Conservation (phyloP, 805 yeast species). For the Saccharomyces paradoxus region DNA sequence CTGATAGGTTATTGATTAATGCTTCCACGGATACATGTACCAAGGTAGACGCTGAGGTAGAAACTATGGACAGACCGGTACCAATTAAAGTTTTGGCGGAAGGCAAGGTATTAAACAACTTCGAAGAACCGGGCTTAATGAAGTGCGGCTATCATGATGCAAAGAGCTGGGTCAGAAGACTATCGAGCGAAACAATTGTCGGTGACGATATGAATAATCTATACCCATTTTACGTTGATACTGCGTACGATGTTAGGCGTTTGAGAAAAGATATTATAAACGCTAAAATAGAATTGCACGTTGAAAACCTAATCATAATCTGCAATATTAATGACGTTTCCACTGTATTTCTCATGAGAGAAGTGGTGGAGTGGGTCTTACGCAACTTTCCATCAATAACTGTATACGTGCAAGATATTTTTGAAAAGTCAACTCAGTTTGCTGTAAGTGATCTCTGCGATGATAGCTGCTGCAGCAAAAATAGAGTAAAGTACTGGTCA, state of each 20-base stretch:
- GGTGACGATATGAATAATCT: slow-evolving; percentile 6
- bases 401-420: slow-evolving; percentile 67
- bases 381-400: slow-evolving; percentile 29
- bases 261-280: slow-evolving; percentile 46
- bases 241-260: not conserved
- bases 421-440: slow-evolving; percentile 55
- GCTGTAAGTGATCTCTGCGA: slow-evolving; percentile 43
- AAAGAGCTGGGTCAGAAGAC: slow-evolving; percentile 16
- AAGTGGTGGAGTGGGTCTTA: slow-evolving; percentile 67
- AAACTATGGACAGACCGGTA: not conserved
- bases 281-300: slow-evolving; percentile 61
- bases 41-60: not conserved
- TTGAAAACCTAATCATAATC: slow-evolving; percentile 64
- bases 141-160: slow-evolving; percentile 6
- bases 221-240: not conserved
- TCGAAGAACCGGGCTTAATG: not conserved
- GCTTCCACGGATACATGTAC: not conserved
- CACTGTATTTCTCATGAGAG: slow-evolving; percentile 61
- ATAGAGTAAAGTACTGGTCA: slow-evolving; percentile 54
- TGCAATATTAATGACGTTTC: slow-evolving; percentile 71
- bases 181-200: slow-evolving; percentile 10
- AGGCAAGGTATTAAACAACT: not conserved
- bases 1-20: not conserved
- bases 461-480: slow-evolving; percentile 38
- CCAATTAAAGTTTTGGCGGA: not conserved